Percentiles rank a stretch among this genome's conserved stretches.
Evolutionary conservation across 495 filamentous ascomycete species (phyloP).

Genomic region (Darksidea phi): DNA sequence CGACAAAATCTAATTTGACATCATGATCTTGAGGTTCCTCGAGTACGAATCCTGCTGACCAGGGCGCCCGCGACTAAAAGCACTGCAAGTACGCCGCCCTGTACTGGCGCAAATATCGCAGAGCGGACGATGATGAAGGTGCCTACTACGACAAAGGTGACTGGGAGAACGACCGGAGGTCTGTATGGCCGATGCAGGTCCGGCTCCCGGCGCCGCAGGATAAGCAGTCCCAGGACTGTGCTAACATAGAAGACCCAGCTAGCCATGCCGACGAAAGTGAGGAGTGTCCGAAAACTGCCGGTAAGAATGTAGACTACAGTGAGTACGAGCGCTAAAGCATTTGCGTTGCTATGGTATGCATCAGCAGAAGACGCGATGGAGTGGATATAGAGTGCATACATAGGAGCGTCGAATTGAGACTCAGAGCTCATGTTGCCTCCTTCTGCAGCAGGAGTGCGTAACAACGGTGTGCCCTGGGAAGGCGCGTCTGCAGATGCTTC

Average conservation of each 20-base stretch:
- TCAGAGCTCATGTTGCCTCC: not conserved
- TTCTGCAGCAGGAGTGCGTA: not conserved
- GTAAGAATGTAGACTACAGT: slow-evolving; percentile 27
- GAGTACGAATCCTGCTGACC: slow-evolving; percentile 10
- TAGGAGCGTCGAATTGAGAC: slow-evolving; percentile 5
- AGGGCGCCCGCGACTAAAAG: slow-evolving; percentile 11
- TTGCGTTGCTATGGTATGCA: slow-evolving; percentile 9
- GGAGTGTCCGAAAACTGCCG: slow-evolving; percentile 24
- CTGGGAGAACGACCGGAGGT: slow-evolving; percentile 3
- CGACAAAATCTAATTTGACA: no score
- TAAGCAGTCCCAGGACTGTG: slow-evolving; percentile 28
- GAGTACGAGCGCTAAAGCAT: slow-evolving; percentile 13
- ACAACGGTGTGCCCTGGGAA: not conserved
- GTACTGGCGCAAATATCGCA: slow-evolving; percentile 26
- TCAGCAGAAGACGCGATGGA: not conserved
- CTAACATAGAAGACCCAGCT: slow-evolving; percentile 28
- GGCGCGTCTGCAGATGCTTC: not conserved
- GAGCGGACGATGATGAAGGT: slow-evolving; percentile 20
- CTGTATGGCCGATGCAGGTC: slow-evolving; percentile 18
- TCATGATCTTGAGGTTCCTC: no score
- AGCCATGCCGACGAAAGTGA: slow-evolving; percentile 32
- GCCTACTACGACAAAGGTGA: slow-evolving; percentile 22
- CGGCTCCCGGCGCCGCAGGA: slow-evolving; percentile 27
- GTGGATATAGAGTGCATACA: not conserved
- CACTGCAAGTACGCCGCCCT: slow-evolving; percentile 21